Percentiles rank a stretch among this genome's conserved stretches.
Conservation (phyloP, 2,329 filamentous ascomycete genomes). For the Fusarium nisikadoi region DNA sequence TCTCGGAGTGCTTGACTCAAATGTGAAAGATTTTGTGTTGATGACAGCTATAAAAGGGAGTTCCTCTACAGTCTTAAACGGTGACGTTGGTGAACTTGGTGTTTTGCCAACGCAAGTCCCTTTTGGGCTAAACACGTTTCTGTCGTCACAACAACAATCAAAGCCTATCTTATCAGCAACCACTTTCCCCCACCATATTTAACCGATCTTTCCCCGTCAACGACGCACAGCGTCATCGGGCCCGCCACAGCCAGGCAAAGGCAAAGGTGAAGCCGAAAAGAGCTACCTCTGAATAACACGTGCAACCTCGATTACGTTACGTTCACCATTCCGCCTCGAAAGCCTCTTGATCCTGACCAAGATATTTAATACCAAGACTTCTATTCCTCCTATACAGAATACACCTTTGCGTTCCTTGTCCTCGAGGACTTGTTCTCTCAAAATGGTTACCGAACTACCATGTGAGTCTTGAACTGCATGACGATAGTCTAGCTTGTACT, state of each 20-base stretch:
- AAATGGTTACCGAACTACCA: conserved; percentile 61
- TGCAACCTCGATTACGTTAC: conserved; percentile 9
- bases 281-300: conserved; percentile 30
- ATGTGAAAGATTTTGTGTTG: background rate
- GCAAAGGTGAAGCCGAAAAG: conserved; percentile 27
- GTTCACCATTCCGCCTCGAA: conserved; percentile 1
- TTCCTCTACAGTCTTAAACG: background rate
- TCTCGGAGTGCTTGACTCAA: background rate
- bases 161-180: background rate
- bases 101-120: conserved; percentile 9
- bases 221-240: conserved; percentile 41
- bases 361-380: background rate
- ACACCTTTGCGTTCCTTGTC: background rate
- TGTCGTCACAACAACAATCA: conserved; percentile 50
- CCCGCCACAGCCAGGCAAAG: conserved; percentile 37
- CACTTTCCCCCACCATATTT: background rate
- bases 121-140: conserved; percentile 4
- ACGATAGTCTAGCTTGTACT: conserved; percentile 7
- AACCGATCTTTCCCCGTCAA: conserved; percentile 37
- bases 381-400: background rate
- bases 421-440: conserved; percentile 31
- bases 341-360: background rate
- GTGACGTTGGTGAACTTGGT: conserved; percentile 13
- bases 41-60: background rate
- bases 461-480: conserved; percentile 52